Conservation (phyloP, 208 protist genomes). For the Tritrichomonas musculus region DNA sequence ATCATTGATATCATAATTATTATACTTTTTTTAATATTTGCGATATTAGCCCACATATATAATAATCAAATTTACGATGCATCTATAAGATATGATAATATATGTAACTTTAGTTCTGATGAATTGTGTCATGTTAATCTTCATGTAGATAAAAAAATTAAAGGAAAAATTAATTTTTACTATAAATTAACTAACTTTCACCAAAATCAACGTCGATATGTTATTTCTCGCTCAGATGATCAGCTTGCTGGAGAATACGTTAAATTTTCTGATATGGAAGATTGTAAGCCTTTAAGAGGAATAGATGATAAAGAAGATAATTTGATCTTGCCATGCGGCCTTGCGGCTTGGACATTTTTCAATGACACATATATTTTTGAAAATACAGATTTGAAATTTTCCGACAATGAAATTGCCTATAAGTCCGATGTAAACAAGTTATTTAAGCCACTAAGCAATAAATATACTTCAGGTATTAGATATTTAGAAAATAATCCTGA, state of each 20-base stretch:
- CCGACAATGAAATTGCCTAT: neutral
- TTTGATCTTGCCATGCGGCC: neutral
- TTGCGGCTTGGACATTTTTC: neutral
- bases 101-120: neutral
- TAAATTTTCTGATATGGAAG: neutral
- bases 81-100: neutral
- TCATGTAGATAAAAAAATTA: neutral
- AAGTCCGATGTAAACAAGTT: neutral
- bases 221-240: neutral
- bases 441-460: neutral
- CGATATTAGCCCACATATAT: neutral
- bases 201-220: neutral
- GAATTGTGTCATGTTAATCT: neutral
- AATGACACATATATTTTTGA: neutral
- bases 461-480: neutral
- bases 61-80: neutral
- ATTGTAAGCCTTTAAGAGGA: neutral
- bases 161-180: neutral
- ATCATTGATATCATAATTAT: neutral
- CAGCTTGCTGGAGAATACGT: constrained; percentile 2
- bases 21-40: neutral
- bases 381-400: neutral
- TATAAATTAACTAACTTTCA: neutral
- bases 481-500: neutral
- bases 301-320: neutral